Percentiles rank a stretch among this genome's conserved stretches.
These are phyloP conservation scores for Crithidia fasciculata DNA, from an alignment of 208 protist genomes.

Conservation along the genomic window DNA sequence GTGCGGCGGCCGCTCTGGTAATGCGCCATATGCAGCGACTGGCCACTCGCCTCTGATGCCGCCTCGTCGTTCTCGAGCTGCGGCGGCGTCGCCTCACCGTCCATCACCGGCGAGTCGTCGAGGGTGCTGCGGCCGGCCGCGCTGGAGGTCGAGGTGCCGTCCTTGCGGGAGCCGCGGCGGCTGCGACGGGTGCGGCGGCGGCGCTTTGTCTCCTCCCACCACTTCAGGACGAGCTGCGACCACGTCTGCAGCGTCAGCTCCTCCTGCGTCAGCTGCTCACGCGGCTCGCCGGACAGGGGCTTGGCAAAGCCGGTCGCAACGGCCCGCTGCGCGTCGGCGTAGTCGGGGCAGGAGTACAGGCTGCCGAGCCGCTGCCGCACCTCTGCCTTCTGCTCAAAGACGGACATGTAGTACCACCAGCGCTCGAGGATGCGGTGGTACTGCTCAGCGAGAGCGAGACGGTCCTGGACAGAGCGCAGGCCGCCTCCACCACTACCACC, in stretches of 20 bases:
- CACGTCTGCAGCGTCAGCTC: conserved; percentile 28
- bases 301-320: conserved; percentile 1
- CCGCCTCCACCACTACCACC: not conserved
- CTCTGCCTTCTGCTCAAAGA: conserved; percentile 26
- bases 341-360: conserved; percentile 17
- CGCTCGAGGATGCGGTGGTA: conserved; percentile 32
- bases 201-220: conserved; percentile 38
- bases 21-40: conserved; percentile 19
- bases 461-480: conserved; percentile 5
- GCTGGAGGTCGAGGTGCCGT: conserved; percentile 14
- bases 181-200: conserved; percentile 18
- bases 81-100: conserved; percentile 10
- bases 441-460: conserved; percentile 12
- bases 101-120: conserved; percentile 13
- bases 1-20: not conserved
- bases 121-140: conserved; percentile 1
- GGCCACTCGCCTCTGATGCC: conserved; percentile 18
- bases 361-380: conserved; percentile 24
- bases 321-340: conserved; percentile 18
- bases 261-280: conserved; percentile 12
- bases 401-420: conserved; percentile 31
- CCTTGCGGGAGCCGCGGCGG: conserved; percentile 12
- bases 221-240: conserved; percentile 24
- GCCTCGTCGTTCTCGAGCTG: conserved; percentile 11
- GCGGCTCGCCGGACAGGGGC: conserved; percentile 8